Evolutionary conservation across 306 rosid genomes (phyloP).

Genomic region (Mimosa pudica): DNA sequence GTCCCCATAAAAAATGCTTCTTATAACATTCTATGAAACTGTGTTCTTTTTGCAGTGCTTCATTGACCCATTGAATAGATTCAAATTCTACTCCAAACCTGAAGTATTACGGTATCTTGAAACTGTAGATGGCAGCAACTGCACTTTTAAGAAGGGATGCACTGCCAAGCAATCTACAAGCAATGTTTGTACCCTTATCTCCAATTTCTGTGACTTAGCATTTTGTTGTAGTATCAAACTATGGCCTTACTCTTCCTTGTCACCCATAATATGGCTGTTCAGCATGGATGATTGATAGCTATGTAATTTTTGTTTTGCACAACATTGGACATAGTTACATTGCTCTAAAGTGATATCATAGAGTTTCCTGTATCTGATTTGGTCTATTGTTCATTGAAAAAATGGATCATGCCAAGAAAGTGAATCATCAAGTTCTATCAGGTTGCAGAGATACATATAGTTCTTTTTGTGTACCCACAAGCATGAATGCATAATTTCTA

Average conservation of each 20-base stretch:
- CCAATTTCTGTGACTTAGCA: background rate
- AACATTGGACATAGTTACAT: background rate
- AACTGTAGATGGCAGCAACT: slow-evolving; percentile 6
- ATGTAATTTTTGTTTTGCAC: slow-evolving; percentile 8
- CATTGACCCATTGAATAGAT: slow-evolving; percentile 49
- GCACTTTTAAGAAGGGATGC: slow-evolving; percentile 6
- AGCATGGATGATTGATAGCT: slow-evolving; percentile 1
- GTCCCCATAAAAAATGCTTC: background rate
- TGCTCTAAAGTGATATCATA: background rate
- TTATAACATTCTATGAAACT: slow-evolving; percentile 17
- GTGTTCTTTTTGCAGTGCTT: slow-evolving; percentile 60
- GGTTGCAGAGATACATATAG: background rate
- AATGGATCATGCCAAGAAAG: background rate
- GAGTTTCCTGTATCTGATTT: background rate
- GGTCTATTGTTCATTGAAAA: background rate
- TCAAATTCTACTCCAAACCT: slow-evolving; percentile 33
- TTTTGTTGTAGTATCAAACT: background rate
- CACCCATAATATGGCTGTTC: background rate
- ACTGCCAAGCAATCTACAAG: background rate
- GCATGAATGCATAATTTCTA: background rate
- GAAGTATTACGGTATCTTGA: slow-evolving; percentile 4
- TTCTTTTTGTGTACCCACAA: background rate
- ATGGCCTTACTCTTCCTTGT: background rate
- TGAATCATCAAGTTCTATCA: background rate
- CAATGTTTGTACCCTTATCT: background rate